Evolutionary conservation across 345 rosid species (phyloP), one percentile per base, ranked within the genome.

Genomic region (Linum trigynum): DNA sequence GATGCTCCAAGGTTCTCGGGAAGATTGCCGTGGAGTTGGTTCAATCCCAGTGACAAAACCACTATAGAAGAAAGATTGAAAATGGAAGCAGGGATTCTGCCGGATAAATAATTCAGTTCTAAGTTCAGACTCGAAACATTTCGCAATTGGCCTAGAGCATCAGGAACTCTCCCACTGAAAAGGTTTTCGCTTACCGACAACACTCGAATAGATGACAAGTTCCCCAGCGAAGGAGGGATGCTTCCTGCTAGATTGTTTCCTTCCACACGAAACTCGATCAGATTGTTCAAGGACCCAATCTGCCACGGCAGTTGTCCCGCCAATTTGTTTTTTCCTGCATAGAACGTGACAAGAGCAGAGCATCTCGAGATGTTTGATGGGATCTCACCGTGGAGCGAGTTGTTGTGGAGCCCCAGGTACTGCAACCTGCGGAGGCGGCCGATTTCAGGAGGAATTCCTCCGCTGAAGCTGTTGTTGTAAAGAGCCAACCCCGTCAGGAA

Each of bases 21-120:
- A 6, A 75, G 59, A 32, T 7, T 16, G 2, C 76, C 79, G 0
- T 17, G 10, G 2, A 71, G 11, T 5, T 43, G 14, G 38, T 75
- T 75, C 0, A 0, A 17, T 16, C 38, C 63, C 16, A 64, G 3
- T 0, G 39, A 11, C 2, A 64, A 11, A 2, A 0, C 0, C 5
- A 0, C 4, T 1, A 71, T 7, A 10, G 59, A 67, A 1, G 75
- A 63, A 1, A 71, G 15, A 75, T 75, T 75, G 59, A 40, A 75
- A 7, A 67, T 3, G 1, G 72, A 43, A 1, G 42, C 8, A 60
- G 72, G 75, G 11, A 75, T 1, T 0, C 5, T 55, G 38, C 79
- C 75, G 5, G 62, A 64, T 6, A 75, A 43, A 7, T 1, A n/a
- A 35, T 76, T 76, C 1, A 0, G 4, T 0, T 0, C 2, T 0